phyloP scores from a whole-genome alignment of 441 rosid genomes.

The Corymbia calophylla region DNA sequence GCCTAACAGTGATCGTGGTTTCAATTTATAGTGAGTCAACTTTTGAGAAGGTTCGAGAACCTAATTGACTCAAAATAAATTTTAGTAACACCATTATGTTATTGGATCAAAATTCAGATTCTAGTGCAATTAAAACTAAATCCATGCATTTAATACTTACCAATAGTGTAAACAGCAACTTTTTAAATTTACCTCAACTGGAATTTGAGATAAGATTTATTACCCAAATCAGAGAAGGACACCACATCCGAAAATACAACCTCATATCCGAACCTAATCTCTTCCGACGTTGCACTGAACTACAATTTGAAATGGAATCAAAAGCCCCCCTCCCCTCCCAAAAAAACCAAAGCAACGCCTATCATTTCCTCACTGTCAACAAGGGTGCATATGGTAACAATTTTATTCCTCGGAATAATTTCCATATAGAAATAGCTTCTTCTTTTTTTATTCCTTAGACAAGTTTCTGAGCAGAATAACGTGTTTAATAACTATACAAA shows the following conservation, averaged over 20 bases:
- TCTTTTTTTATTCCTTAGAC: too few species aligned
- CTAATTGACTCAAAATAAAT: background rate
- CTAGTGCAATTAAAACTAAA: background rate
- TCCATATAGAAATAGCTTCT: too few species aligned
- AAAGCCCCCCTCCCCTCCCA: background rate
- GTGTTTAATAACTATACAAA: fast-evolving
- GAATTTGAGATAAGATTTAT: background rate
- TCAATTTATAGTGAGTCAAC: background rate
- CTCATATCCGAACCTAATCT: background rate
- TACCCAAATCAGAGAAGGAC: background rate
- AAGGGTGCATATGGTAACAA: background rate
- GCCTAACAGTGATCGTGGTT: background rate
- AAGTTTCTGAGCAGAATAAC: fast-evolving
- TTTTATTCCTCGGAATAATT: too few species aligned
- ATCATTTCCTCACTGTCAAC: background rate
- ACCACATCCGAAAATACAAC: background rate
- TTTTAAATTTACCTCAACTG: background rate
- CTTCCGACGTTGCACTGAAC: background rate
- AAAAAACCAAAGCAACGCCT: background rate
- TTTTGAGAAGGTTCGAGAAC: background rate
- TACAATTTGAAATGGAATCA: background rate
- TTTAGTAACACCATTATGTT: background rate
- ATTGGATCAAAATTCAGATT: background rate
- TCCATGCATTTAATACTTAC: background rate
- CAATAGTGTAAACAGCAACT: background rate